Conservation (phyloP, 2,329 filamentous ascomycete species). For the Sclerotinia nivalis region DNA sequence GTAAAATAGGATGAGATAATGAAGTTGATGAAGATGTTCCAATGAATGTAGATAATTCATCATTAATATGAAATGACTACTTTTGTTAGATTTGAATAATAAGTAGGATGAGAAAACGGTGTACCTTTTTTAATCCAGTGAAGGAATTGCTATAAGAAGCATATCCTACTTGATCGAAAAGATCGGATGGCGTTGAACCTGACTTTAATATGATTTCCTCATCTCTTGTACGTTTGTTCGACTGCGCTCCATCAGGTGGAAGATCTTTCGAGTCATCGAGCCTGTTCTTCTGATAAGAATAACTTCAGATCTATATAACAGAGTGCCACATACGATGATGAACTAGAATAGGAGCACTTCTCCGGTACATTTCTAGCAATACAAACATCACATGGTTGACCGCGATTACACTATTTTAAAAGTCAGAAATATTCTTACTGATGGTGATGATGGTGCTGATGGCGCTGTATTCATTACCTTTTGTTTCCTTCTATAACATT, state of each 20-base stretch:
- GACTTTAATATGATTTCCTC: slow-evolving; percentile 32
- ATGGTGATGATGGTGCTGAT: not conserved
- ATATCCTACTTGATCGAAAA: slow-evolving; percentile 18
- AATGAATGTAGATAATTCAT: slow-evolving; percentile 7
- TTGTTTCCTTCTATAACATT: slow-evolving; percentile 45
- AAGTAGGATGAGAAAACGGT: no score
- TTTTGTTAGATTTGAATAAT: slow-evolving; percentile 45
- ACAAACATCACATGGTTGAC: slow-evolving; percentile 37
- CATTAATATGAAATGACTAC: slow-evolving; percentile 48
- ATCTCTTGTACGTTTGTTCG: slow-evolving; percentile 51
- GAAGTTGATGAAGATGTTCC: slow-evolving; percentile 10
- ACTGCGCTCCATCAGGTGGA: slow-evolving; percentile 31
- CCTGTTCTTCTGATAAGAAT: not conserved
- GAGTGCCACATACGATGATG: slow-evolving; percentile 51
- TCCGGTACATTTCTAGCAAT: slow-evolving; percentile 48
- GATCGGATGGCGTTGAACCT: slow-evolving; percentile 16
- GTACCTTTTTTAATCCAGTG: slow-evolving; percentile 30
- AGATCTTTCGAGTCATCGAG: not conserved
- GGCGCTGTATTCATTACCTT: slow-evolving; percentile 15
- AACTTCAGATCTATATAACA: not conserved
- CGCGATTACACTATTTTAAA: slow-evolving; percentile 14
- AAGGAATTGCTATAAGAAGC: slow-evolving; percentile 15
- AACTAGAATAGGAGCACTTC: slow-evolving; percentile 56
- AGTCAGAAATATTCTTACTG: not conserved
- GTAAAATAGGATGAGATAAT: slow-evolving; percentile 17